These are phyloP conservation scores for Stagonosporopsis tanaceti DNA, from an alignment of 2,329 filamentous ascomycete genomes.

Conservation along the genomic window DNA sequence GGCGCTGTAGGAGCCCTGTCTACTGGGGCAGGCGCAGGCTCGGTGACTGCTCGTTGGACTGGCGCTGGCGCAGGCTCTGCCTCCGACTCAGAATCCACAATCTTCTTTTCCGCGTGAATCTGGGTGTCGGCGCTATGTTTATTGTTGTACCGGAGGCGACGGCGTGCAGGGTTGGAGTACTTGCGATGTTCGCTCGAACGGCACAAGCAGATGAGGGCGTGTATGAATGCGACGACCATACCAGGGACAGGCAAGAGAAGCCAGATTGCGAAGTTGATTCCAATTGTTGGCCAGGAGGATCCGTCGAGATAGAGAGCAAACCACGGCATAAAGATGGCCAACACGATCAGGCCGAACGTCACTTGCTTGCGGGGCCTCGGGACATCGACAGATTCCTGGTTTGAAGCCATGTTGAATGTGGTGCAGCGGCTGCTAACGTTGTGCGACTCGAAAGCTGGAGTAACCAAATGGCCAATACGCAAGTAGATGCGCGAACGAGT, in stretches of 20 bases:
- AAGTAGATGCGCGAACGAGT: conserved; percentile 9
- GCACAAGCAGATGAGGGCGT: conserved; percentile 24
- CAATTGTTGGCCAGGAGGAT: conserved; percentile 11
- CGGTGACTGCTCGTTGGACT: neutral
- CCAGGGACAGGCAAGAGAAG: conserved; percentile 11
- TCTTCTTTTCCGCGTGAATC: neutral
- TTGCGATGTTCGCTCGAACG: conserved; percentile 15
- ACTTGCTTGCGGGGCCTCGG: conserved; percentile 16
- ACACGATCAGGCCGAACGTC: conserved; percentile 21
- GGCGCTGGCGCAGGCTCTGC: neutral
- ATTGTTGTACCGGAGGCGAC: conserved; percentile 14
- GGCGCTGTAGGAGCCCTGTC: conserved; percentile 1
- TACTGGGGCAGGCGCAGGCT: conserved; percentile 4
- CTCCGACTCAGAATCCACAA: neutral
- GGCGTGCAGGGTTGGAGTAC: conserved; percentile 15
- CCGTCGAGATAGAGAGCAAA: conserved; percentile 34
- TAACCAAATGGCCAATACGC: conserved; percentile 6
- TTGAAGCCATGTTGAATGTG: conserved; percentile 8
- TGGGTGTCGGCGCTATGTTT: neutral
- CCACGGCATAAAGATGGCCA: conserved; percentile 27
- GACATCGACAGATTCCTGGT: conserved; percentile 10
- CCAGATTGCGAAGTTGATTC: conserved; percentile 15
- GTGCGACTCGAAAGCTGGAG: conserved; percentile 1
- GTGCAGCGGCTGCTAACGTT: neutral
- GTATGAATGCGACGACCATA: conserved; percentile 6